Evolutionary conservation across 257 asterid species (phyloP), one percentile per base, ranked within the genome.

Genomic region (Lycium barbarum): DNA sequence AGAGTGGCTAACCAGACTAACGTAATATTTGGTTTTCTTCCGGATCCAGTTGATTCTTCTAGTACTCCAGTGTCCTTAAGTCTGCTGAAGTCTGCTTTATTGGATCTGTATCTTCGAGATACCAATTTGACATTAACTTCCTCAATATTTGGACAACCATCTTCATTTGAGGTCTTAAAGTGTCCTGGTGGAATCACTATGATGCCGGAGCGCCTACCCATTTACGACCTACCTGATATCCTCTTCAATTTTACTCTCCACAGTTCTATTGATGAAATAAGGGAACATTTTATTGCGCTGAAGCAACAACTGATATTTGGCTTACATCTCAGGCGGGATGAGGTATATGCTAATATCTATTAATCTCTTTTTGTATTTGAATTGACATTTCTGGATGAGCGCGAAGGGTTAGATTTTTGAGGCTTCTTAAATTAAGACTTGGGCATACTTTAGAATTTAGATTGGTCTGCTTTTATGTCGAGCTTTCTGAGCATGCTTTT

Each of bases 141-240:
- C 84, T 81, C 91, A 51, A 90, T 91, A 85, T 95, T 95, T 54
- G 98, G 98, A 65, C 84, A 85, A 87, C 92, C 97, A 85, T 89
- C 93, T 83, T 94, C 93, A 0, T 94, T 95, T 87, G 93, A 91
- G 91, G 91, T 93, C 62, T 85, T 92, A 87, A 92, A 91, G 87
- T 94, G 92, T 87, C 97, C 97, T 38, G 97, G 92, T 51, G 99
- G 98, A 87, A 79, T 95, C 82, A 92, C 97, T 72, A 62, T 95
- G 85, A 86, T 93, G 11, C 99, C 95, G 1, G 94, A 91, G 79
- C 84, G 58, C 54, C 78, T 66, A 63, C 84, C 89, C 68, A 55
- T 88, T 38, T 14, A 90, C 53, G 36, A 84, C 85, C 87, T 53
- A 61, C 89, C 90, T 12, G 90, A 89, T 80, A 83, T 89, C 83